A percentile compares a stretch with the other conserved stretches of the same genome.
Conservation (phyloP, 768 basidiomycete species). For the Leccinum subtestaceum region DNA sequence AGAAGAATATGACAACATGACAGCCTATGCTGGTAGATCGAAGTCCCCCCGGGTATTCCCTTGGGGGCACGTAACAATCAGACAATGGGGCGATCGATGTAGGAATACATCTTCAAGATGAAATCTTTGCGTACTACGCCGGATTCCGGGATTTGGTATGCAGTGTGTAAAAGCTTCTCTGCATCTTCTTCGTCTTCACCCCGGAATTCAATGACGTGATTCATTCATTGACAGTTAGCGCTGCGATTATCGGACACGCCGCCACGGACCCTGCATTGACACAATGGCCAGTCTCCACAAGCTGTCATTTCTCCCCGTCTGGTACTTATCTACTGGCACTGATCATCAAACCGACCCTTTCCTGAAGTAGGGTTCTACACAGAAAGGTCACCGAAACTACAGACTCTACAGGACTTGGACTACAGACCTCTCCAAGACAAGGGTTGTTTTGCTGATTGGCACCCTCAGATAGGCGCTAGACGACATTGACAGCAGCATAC, state of each 20-base stretch:
- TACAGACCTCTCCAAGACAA: neutral
- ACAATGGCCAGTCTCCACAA: neutral
- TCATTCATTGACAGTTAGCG: neutral
- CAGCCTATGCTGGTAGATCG: neutral
- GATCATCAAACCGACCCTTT: neutral
- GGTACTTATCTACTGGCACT: neutral
- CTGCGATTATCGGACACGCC: neutral
- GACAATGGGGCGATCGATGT: neutral
- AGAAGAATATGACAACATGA: neutral
- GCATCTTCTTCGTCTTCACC: neutral
- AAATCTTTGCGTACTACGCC: neutral
- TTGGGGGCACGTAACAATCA: neutral
- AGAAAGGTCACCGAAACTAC: neutral
- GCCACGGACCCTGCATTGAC: neutral
- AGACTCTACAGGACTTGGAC: neutral
- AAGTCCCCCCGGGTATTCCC: neutral
- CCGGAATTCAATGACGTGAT: neutral
- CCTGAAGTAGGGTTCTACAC: neutral
- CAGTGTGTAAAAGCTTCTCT: neutral
- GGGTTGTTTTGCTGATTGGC: neutral
- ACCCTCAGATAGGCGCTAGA: neutral
- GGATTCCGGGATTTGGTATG: neutral
- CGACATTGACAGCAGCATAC: neutral
- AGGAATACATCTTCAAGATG: neutral
- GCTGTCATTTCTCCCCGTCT: neutral